Evolutionary conservation across 352 stramenopile genomes (phyloP).

Genomic region (Plasmopara muralis): DNA sequence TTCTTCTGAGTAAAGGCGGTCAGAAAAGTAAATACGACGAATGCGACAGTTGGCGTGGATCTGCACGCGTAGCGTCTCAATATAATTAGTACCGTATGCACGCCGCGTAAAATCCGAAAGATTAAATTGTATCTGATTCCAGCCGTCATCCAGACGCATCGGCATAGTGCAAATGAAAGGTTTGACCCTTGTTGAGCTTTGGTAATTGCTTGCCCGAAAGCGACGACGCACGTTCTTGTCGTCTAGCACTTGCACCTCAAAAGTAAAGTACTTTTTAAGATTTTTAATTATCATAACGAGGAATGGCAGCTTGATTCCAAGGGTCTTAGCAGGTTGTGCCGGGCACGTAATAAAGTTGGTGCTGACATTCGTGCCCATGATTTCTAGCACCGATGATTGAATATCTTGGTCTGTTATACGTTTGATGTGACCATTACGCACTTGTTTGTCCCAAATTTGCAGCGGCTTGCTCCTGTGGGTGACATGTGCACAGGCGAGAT

Average conservation of each 20-base stretch:
- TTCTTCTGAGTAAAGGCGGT: conserved; percentile 95
- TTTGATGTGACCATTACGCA: conserved; percentile 98
- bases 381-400: conserved; percentile 96
- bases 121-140: conserved; percentile 99
- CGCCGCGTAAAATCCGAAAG: conserved; percentile 94
- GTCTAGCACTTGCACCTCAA: conserved; percentile 97
- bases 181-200: conserved; percentile 95
- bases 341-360: conserved; percentile 97
- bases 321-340: conserved; percentile 89
- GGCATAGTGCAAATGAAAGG: conserved; percentile 99
- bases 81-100: conserved; percentile 97
- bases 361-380: conserved; percentile 98
- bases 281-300: conserved; percentile 99
- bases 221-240: conserved; percentile 96
- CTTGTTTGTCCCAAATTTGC: conserved; percentile 97
- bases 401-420: conserved; percentile 97
- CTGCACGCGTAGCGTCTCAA: conserved; percentile 95
- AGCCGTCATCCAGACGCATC: conserved; percentile 96
- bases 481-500: background rate
- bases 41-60: conserved; percentile 98
- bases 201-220: conserved; percentile 96
- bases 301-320: conserved; percentile 97
- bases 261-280: conserved; percentile 98
- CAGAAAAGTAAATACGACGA: conserved; percentile 96
- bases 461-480: conserved; percentile 90